phyloP scores from a whole-genome alignment of 164 flowering plant genomes.

The Liriodendron chinense region DNA sequence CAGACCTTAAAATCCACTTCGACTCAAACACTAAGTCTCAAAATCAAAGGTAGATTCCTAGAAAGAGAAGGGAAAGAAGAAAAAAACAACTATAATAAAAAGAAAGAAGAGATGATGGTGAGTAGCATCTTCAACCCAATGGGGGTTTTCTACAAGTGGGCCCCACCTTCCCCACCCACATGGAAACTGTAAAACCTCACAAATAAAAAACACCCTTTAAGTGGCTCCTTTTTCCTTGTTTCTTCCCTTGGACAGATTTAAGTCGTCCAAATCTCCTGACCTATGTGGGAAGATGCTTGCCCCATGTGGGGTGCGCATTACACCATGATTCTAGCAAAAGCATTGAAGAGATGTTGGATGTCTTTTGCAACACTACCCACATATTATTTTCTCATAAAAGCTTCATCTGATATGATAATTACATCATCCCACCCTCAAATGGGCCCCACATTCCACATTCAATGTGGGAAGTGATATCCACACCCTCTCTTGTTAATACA shows the following conservation, averaged over 20 bases:
- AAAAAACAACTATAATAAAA: no score
- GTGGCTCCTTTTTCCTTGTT: background rate
- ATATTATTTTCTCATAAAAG: background rate
- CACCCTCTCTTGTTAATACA: no score
- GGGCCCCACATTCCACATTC: background rate
- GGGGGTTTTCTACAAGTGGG: slow-evolving; percentile 11
- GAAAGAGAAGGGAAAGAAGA: background rate
- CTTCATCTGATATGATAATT: background rate
- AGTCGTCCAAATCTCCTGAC: background rate
- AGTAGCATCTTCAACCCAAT: slow-evolving; percentile 6
- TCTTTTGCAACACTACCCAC: background rate
- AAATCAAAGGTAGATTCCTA: background rate
- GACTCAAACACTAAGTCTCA: slow-evolving; percentile 1
- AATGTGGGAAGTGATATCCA: background rate
- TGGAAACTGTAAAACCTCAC: background rate
- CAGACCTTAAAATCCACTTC: slow-evolving; percentile 4
- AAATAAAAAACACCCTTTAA: background rate
- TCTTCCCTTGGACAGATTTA: slow-evolving; percentile 5
- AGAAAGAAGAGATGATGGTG: background rate
- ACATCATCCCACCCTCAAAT: background rate
- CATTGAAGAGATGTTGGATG: slow-evolving; percentile 6
- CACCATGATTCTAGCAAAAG: background rate
- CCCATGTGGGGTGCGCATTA: slow-evolving; percentile 1
- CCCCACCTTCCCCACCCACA: background rate
- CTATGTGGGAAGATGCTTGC: background rate